These are phyloP conservation scores for Kodamaea kaohsiungensis DNA, from an alignment of 805 yeast genomes.

Conservation along the genomic window DNA sequence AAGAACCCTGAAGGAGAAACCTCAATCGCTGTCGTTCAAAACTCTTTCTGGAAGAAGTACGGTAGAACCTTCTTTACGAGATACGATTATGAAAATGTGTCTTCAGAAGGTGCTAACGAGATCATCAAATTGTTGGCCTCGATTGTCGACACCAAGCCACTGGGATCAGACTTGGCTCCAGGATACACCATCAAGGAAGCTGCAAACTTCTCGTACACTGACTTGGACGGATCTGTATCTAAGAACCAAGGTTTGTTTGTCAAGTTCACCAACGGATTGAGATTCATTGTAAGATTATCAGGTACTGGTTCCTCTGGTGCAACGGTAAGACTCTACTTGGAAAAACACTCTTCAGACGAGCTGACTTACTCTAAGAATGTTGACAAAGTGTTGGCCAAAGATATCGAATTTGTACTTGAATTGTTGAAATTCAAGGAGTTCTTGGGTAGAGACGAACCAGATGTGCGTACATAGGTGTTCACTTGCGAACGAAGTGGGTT, in stretches of 20 bases:
- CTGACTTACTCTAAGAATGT: constrained; percentile 52
- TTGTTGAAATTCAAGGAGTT: constrained; percentile 72
- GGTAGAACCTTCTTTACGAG: constrained; percentile 98
- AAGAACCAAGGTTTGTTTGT: constrained; percentile 85
- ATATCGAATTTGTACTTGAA: constrained; percentile 60
- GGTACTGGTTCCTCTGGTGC: constrained; percentile 99
- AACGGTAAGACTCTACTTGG: constrained; percentile 89
- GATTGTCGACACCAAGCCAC: constrained; percentile 28
- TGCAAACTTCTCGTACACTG: constrained; percentile 90
- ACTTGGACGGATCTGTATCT: constrained; percentile 90
- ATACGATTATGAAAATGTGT: constrained; percentile 87
- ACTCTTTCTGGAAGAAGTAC: constrained; percentile 83
- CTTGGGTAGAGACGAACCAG: constrained; percentile 84
- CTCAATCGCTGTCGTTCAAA: constrained; percentile 78
- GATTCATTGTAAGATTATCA: constrained; percentile 86
- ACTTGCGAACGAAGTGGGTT: background rate
- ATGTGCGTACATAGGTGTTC: constrained; percentile 69
- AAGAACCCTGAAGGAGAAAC: constrained; percentile 58
- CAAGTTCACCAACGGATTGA: constrained; percentile 76
- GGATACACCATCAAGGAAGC: constrained; percentile 66
- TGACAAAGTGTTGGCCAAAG: constrained; percentile 65
- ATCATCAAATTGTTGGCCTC: constrained; percentile 52
- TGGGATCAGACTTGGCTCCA: constrained; percentile 52
- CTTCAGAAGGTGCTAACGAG: constrained; percentile 69
- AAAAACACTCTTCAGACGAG: constrained; percentile 69